Conservation (phyloP, 2,329 filamentous ascomycete species). For the Myriosclerotinia curreyana region DNA sequence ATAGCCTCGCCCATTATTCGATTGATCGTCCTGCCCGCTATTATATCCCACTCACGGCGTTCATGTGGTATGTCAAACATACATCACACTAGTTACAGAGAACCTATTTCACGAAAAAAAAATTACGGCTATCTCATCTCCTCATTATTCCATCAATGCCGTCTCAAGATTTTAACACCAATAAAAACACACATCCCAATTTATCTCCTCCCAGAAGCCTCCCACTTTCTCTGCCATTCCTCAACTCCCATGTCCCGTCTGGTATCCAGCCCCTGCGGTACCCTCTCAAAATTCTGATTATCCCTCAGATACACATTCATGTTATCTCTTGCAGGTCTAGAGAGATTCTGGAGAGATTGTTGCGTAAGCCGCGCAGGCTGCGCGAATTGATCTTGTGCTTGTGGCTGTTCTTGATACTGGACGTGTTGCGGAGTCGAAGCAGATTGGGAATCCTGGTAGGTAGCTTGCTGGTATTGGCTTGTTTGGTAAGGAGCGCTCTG, state of each 20-base stretch:
- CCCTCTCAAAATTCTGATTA: slow-evolving; percentile 24
- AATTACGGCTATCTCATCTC: too few species aligned
- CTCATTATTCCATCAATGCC: too few species aligned
- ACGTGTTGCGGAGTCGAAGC: not conserved
- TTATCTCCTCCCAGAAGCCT: slow-evolving; percentile 5
- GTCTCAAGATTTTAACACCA: too few species aligned
- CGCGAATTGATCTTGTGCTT: not conserved
- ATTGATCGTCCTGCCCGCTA: too few species aligned
- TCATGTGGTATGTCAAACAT: too few species aligned
- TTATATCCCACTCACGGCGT: too few species aligned
- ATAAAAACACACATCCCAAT: too few species aligned
- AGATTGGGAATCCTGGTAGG: not conserved
- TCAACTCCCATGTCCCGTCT: slow-evolving; percentile 7
- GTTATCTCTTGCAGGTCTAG: slow-evolving; percentile 13
- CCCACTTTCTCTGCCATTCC: slow-evolving; percentile 26
- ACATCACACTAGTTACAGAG: too few species aligned
- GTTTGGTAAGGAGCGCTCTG: not conserved
- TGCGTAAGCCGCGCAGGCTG: slow-evolving; percentile 1
- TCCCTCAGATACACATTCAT: slow-evolving; percentile 24
- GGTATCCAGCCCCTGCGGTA: slow-evolving; percentile 15
- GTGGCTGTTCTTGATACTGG: not conserved
- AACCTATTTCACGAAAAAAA: too few species aligned
- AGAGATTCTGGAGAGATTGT: slow-evolving; percentile 5
- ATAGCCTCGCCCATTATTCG: too few species aligned
- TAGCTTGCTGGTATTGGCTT: not conserved